Conservation (phyloP, 2,329 filamentous ascomycete genomes). For the Beauveria rudraprayagi region DNA sequence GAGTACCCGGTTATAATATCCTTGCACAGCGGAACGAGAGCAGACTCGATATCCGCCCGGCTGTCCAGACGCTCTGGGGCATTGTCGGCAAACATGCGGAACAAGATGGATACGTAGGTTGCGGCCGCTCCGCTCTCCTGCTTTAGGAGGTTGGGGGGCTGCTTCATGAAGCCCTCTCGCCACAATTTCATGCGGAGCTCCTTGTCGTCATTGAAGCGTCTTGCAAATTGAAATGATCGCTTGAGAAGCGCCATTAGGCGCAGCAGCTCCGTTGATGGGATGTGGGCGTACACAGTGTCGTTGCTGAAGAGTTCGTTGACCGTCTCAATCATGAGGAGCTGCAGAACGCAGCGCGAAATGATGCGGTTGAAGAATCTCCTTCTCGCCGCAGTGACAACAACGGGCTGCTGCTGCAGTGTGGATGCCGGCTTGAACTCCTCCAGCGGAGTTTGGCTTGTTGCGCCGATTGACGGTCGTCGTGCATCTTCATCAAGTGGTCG, state of each 20-base stretch:
- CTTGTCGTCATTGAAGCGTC: constrained; percentile 96
- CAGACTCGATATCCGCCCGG: constrained; percentile 77
- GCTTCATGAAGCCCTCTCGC: constrained; percentile 99
- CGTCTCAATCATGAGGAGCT: constrained; percentile 98
- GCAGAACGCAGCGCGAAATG: constrained; percentile 95
- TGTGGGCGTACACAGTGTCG: constrained; percentile 86
- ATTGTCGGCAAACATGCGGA: constrained; percentile 94
- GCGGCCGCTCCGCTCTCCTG: constrained; percentile 89
- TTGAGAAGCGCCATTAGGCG: constrained; percentile 91
- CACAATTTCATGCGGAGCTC: constrained; percentile 90
- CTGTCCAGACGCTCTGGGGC: constrained; percentile 72
- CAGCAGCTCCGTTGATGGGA: constrained; percentile 81
- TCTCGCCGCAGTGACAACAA: constrained; percentile 86
- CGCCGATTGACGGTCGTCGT: constrained; percentile 23
- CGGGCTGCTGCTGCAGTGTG: constrained; percentile 74
- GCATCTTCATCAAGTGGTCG: constrained; percentile 27
- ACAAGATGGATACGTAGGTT: constrained; percentile 91
- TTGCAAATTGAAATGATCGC: constrained; percentile 92
- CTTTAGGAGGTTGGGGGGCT: constrained; percentile 94
- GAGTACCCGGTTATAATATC: constrained; percentile 88
- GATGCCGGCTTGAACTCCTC: constrained; percentile 83
- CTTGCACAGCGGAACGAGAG: constrained; percentile 86
- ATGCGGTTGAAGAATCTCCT: constrained; percentile 98
- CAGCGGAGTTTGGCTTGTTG: constrained; percentile 40
- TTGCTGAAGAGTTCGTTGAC: constrained; percentile 98